These are phyloP conservation scores for Cyanidium caldarium DNA, from an alignment of 23 red algal genomes.

Conservation along the genomic window DNA sequence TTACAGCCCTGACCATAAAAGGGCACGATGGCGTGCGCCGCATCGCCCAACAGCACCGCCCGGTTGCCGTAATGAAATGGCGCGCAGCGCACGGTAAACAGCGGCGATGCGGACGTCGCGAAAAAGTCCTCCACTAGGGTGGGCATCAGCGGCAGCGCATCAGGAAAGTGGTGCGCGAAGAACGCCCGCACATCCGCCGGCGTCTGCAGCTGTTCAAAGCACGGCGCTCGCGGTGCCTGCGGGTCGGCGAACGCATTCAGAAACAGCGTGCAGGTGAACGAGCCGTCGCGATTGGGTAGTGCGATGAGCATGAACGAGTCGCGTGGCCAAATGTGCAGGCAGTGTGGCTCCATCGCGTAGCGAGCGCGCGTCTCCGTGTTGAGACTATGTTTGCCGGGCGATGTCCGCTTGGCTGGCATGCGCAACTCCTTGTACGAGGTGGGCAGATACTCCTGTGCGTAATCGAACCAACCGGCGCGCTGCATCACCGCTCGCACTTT, in stretches of 20 bases:
- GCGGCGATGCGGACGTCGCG: constrained; percentile 33
- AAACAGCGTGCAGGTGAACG: constrained; percentile 88
- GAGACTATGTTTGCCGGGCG: no score
- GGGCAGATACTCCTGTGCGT: constrained; percentile 52
- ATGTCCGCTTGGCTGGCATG: constrained; percentile 10
- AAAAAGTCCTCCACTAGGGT: constrained; percentile 32
- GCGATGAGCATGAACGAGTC: constrained; percentile 95
- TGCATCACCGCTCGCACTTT: constrained; percentile 56
- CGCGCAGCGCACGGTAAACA: constrained; percentile 47
- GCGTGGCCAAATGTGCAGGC: constrained; percentile 89
- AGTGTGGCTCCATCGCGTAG: not conserved
- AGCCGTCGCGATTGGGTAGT: constrained; percentile 65
- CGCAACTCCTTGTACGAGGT: constrained; percentile 87
- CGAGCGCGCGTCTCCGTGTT: no score
- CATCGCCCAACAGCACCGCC: constrained; percentile 74
- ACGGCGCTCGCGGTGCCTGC: not conserved
- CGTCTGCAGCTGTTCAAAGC: not conserved
- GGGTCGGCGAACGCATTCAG: constrained; percentile 38
- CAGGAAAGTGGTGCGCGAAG: constrained; percentile 56
- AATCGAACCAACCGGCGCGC: constrained; percentile 44
- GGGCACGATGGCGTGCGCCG: constrained; percentile 96
- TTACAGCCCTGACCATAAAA: constrained; percentile 99
- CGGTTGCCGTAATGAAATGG: constrained; percentile 59
- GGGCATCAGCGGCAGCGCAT: constrained; percentile 58
- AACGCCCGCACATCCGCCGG: constrained; percentile 19